Evolutionary conservation across 495 filamentous ascomycete genomes (phyloP), one percentile per base, ranked within the genome.

Genomic region (Tuber brumale): DNA sequence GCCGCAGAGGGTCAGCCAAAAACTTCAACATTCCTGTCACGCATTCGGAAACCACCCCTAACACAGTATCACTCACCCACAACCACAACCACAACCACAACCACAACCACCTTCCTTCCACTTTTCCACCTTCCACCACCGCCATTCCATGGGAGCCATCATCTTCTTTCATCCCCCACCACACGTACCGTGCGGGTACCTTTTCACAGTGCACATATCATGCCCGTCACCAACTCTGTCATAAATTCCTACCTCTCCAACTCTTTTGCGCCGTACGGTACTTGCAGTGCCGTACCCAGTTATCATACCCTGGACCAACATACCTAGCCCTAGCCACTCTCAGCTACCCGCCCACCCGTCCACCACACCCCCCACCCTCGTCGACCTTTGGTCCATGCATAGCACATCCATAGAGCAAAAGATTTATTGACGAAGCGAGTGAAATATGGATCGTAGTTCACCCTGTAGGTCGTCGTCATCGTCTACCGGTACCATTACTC

Each of bases 21-120:
- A 80, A 71, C 78, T 80, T 79, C 78, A 79, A 57, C 76, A 80
- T 80, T 80, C 78, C 78, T 75, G 76, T 80, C 72, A 73, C 71
- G 71, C 66, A 72, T 79, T 71, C 42, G 76, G 72, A 57, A 75
- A 61, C 69, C 69, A 71, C 74, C 77, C 57, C 57, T 66, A 66
- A 66, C 27, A 66, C 6, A 35, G 57, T 14, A 66, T 66, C 27
- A 35, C 57, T 66, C 57, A 61, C 12, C 12, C n/a, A n/a, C n/a
- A n/a, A n/a, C n/a, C n/a, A n/a, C n/a, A n/a, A n/a, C 51, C 21
- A 57, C 48, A 27, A 57, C 23, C 23, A 27, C 48, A n/a, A 57
- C 48, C 66, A 71, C 37, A n/a, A 75, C 46, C 69, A 75, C 43
- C 69, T 43, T 51, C 66, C 9, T 42, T 10, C 41, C 41, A 42